Percentiles rank a stretch among this genome's conserved stretches.
These are phyloP conservation scores for Boletus tomentosulus DNA, from an alignment of 768 basidiomycete species.

Conservation along the genomic window DNA sequence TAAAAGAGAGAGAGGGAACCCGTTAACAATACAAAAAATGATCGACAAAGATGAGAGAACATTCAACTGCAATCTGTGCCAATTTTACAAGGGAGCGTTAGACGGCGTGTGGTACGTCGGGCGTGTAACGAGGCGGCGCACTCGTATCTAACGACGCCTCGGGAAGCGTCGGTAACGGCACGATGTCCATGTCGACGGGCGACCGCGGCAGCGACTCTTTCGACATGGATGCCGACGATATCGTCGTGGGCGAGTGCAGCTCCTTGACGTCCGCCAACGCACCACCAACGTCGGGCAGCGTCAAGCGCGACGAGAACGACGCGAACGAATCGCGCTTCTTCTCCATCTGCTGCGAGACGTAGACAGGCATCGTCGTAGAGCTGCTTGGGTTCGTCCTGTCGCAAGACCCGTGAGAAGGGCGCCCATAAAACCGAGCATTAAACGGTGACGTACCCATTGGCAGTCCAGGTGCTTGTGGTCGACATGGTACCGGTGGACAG, in stretches of 20 bases:
- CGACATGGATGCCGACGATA: conserved; percentile 19
- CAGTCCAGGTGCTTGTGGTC: conserved; percentile 20
- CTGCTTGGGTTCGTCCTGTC: conserved; percentile 21
- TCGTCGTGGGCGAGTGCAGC: conserved; percentile 19
- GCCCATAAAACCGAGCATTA: neutral
- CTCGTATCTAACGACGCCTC: conserved; percentile 11
- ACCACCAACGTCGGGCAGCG: conserved; percentile 39
- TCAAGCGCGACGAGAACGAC: conserved; percentile 44
- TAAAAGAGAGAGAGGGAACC: neutral
- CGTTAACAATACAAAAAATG: neutral
- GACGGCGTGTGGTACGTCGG: conserved; percentile 18
- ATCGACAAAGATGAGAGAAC: neutral
- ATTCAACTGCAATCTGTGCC: neutral
- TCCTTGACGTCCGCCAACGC: conserved; percentile 24
- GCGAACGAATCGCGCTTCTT: conserved; percentile 46
- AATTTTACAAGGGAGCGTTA: neutral
- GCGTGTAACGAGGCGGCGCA: conserved; percentile 22
- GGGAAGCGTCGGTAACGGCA: conserved; percentile 16
- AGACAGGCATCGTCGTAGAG: conserved; percentile 37
- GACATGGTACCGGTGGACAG: conserved; percentile 26
- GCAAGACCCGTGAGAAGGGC: neutral
- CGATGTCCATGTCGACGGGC: too few relatives aligned
- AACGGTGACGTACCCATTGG: conserved; percentile 23
- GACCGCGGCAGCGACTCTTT: conserved; percentile 18
- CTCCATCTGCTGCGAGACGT: conserved; percentile 42